A percentile compares a stretch with the other conserved stretches of the same genome.
Evolutionary conservation across 768 basidiomycete species (phyloP).

Genomic region (Boletus speciosus): DNA sequence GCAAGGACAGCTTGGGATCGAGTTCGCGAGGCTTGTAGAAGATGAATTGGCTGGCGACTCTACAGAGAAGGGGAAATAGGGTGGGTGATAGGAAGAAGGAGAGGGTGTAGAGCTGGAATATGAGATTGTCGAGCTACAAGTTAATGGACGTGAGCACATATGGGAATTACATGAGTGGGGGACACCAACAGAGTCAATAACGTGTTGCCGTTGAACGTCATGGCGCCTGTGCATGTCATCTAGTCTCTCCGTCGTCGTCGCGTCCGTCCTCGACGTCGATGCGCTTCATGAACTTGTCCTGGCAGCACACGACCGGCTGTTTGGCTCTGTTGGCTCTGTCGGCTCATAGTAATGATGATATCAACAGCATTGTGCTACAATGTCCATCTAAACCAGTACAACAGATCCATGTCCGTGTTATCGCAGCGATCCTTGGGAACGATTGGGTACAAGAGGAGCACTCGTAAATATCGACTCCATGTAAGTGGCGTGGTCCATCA

Average conservation of each 20-base stretch:
- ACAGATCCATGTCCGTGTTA: constrained; percentile 5
- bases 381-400: neutral
- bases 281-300: neutral
- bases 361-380: neutral
- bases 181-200: constrained; percentile 59
- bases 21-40: constrained; percentile 66
- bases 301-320: constrained; percentile 11
- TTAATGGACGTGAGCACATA: constrained; percentile 8
- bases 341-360: too few species aligned
- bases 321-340: constrained; percentile 27
- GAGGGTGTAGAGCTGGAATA: constrained; percentile 70
- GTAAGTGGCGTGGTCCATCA: constrained; percentile 30
- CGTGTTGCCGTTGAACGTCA: constrained; percentile 67
- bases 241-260: constrained; percentile 24
- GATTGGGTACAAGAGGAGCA: constrained; percentile 4
- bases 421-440: constrained; percentile 1
- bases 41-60: constrained; percentile 60
- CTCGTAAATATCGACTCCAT: constrained; percentile 20
- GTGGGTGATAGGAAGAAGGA: constrained; percentile 78
- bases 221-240: constrained; percentile 57
- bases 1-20: constrained; percentile 61
- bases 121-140: constrained; percentile 59
- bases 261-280: constrained; percentile 6
- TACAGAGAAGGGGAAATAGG: constrained; percentile 37
- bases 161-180: neutral